Percentiles rank a stretch among this genome's conserved stretches.
Evolutionary conservation across 768 basidiomycete species (phyloP).

Genomic region (Serendipita sp.): DNA sequence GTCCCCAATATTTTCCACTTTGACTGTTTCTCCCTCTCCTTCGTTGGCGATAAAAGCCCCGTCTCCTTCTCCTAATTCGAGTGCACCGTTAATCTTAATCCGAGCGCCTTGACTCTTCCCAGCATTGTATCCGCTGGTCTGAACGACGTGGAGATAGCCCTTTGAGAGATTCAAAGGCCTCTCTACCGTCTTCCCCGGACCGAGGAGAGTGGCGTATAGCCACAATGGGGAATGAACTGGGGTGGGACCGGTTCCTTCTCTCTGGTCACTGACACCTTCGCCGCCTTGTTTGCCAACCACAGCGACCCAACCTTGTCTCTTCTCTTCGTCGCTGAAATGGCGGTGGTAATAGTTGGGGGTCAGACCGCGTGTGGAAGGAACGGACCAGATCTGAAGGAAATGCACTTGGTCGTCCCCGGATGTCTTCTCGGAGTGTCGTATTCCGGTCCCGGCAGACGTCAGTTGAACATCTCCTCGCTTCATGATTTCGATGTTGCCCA

Average conservation of each 20-base stretch:
- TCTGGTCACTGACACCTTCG: conserved; percentile 38
- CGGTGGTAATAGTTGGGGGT: conserved; percentile 56
- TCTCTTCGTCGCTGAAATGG: conserved; percentile 69
- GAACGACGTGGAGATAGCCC: conserved; percentile 74
- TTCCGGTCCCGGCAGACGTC: conserved; percentile 85
- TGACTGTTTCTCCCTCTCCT: conserved; percentile 22
- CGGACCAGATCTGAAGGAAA: conserved; percentile 59
- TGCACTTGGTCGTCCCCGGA: conserved; percentile 34
- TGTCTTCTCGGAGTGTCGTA: conserved; percentile 61
- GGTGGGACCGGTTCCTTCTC: conserved; percentile 64
- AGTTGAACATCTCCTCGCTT: conserved; percentile 82
- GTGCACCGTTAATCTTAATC: conserved; percentile 33
- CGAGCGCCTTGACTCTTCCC: conserved; percentile 38
- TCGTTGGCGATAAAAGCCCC: conserved; percentile 38
- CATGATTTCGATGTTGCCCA: conserved; percentile 82
- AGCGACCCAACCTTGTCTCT: conserved; percentile 51
- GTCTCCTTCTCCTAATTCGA: conserved; percentile 70
- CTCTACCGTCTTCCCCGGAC: conserved; percentile 35
- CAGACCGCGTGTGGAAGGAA: conserved; percentile 34
- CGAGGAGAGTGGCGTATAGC: conserved; percentile 63
- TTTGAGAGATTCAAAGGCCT: conserved; percentile 39
- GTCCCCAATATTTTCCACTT: conserved; percentile 43
- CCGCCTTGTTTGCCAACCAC: conserved; percentile 62
- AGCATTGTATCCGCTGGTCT: conserved; percentile 67
- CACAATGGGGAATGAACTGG: conserved; percentile 58